phyloP scores from a whole-genome alignment of 2,329 filamentous ascomycete genomes.

The Hymenoscyphus infarciens region DNA sequence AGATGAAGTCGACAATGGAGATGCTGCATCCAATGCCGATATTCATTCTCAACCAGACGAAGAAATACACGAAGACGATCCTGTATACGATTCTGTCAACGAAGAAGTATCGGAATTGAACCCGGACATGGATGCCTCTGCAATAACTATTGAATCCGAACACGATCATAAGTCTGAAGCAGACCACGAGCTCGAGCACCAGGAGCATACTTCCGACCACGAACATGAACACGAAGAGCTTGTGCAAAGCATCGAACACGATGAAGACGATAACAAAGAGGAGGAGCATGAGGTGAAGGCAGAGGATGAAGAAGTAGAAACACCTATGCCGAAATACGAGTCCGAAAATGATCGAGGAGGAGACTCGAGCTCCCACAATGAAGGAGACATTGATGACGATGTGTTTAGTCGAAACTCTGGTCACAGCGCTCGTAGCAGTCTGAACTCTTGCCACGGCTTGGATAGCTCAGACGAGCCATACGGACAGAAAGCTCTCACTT shows the following conservation, averaged over 20 bases:
- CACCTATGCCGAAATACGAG: conserved; percentile 14
- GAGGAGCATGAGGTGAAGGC: not conserved
- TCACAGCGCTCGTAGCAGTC: conserved; percentile 25
- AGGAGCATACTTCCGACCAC: not conserved
- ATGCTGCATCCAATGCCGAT: not conserved
- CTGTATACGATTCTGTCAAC: conserved; percentile 6
- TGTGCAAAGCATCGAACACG: conserved; percentile 5
- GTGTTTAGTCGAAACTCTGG: conserved; percentile 32
- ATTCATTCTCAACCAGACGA: too few species aligned
- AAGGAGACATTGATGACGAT: conserved; percentile 36
- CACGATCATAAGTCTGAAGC: conserved; percentile 14
- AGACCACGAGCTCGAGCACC: not conserved
- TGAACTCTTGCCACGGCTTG: conserved; percentile 30
- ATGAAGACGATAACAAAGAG: not conserved
- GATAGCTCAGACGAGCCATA: conserved; percentile 26
- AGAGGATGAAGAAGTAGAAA: not conserved
- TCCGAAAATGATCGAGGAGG: conserved; percentile 26
- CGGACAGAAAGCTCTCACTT: conserved; percentile 29
- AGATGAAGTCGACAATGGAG: conserved; percentile 2
- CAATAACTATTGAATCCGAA: conserved; percentile 14
- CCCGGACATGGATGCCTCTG: not conserved
- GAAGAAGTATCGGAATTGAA: conserved; percentile 10
- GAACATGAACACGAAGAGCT: conserved; percentile 9
- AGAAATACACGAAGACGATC: not conserved
- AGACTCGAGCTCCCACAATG: conserved; percentile 33